Conservation (phyloP, 495 filamentous ascomycete species). For the Penicillium cosmopolitanum region DNA sequence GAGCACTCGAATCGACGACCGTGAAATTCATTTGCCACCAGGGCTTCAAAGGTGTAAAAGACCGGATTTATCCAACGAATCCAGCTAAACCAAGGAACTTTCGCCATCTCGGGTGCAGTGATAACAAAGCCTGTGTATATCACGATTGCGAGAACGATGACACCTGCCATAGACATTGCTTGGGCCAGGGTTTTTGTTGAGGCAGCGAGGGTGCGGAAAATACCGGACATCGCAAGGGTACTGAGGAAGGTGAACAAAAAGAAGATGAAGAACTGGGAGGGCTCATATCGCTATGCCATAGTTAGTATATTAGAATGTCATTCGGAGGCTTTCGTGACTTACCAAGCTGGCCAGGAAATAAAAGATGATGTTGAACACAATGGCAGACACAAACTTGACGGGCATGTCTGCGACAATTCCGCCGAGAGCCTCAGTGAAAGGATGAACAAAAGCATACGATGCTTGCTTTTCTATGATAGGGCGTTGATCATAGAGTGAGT, state of each 20-base stretch:
- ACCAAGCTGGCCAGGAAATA: slow-evolving; percentile 63
- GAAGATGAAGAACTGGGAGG: slow-evolving; percentile 65
- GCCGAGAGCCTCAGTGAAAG: slow-evolving; percentile 61
- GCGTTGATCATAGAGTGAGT: slow-evolving; percentile 60
- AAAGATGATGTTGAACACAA: slow-evolving; percentile 57
- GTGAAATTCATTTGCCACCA: slow-evolving; percentile 63
- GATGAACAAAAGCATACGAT: slow-evolving; percentile 68
- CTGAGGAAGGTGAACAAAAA: slow-evolving; percentile 58
- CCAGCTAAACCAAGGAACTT: slow-evolving; percentile 54
- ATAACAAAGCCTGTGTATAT: slow-evolving; percentile 55
- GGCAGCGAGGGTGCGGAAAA: slow-evolving; percentile 53
- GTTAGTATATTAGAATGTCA: slow-evolving; percentile 19
- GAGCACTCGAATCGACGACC: slow-evolving; percentile 53
- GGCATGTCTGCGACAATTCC: slow-evolving; percentile 63
- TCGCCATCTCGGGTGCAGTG: slow-evolving; percentile 47
- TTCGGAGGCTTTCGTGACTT: slow-evolving; percentile 10
- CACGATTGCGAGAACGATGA: slow-evolving; percentile 48
- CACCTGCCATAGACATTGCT: slow-evolving; percentile 53
- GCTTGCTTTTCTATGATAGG: slow-evolving; percentile 69
- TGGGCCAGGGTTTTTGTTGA: slow-evolving; percentile 51
- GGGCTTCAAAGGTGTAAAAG: slow-evolving; percentile 48
- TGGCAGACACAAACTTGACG: slow-evolving; percentile 52
- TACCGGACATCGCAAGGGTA: slow-evolving; percentile 59
- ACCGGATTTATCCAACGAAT: slow-evolving; percentile 52
- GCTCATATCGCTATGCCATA: slow-evolving; percentile 36